These are phyloP conservation scores for Mesembryanthemum crystallinum DNA, from an alignment of 148 eudicot genomes.

Conservation along the genomic window DNA sequence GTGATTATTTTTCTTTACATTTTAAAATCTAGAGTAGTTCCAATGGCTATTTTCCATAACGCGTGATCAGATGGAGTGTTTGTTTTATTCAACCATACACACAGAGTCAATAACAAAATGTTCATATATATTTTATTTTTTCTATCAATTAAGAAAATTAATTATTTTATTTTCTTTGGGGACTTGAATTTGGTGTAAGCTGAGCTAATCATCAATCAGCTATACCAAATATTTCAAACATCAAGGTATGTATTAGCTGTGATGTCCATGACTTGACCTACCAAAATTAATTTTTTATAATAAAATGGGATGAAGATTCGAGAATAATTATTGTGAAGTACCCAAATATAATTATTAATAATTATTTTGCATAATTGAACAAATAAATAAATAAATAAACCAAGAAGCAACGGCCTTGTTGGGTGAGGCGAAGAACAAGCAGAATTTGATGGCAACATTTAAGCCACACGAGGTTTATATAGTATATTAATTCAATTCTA, in stretches of 20 bases:
- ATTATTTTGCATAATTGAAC: too few species aligned
- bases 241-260: constrained; percentile 1
- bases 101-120: background rate
- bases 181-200: constrained; percentile 3
- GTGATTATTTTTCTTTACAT: too few species aligned
- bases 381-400: background rate
- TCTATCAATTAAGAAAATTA: background rate
- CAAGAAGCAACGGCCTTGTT: constrained; percentile 5
- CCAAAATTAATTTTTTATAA: background rate
- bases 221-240: background rate
- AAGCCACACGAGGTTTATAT: background rate
- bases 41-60: too few species aligned
- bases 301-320: background rate
- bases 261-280: constrained; percentile 4
- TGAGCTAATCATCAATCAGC: background rate
- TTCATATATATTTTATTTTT: background rate
- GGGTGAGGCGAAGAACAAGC: constrained; percentile 5
- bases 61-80: too few species aligned
- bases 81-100: background rate
- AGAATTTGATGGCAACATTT: background rate
- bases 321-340: too few species aligned
- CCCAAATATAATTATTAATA: too few species aligned
- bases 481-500: background rate
- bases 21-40: too few species aligned
- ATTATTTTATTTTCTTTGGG: background rate